Evolutionary conservation across 305 asterid species (phyloP).

Genomic region (Ajuga reptans): DNA sequence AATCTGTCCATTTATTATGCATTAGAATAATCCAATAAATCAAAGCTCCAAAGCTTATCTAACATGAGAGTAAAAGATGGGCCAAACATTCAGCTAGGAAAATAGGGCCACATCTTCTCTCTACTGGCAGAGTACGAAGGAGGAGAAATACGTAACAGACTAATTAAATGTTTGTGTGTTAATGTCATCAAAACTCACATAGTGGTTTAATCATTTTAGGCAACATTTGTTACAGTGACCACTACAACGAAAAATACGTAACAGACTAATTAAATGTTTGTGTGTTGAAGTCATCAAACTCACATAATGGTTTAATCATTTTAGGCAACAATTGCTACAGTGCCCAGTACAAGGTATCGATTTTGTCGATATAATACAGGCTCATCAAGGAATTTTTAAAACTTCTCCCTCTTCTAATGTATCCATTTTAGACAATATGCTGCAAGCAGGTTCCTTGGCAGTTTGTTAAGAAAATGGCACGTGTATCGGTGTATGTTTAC

Average conservation of each 20-base stretch:
- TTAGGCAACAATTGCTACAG: neutral
- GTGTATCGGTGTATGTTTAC: too few relatives aligned
- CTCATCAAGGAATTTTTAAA: neutral
- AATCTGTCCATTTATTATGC: conserved; percentile 39
- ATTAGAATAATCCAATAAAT: conserved; percentile 16
- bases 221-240: neutral
- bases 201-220: neutral
- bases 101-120: neutral
- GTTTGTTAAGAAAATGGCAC: neutral
- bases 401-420: neutral
- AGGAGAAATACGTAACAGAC: neutral
- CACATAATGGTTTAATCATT: neutral
- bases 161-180: neutral
- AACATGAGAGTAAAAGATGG: conserved; percentile 6
- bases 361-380: neutral
- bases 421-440: neutral
- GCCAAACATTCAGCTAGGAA: neutral
- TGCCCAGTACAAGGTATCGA: neutral
- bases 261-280: neutral
- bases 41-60: conserved; percentile 3
- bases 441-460: neutral
- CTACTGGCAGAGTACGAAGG: neutral
- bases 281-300: neutral
- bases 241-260: neutral
- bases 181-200: neutral